phyloP scores from a whole-genome alignment of 1,139 yeast species.

The Pichia sp. region DNA sequence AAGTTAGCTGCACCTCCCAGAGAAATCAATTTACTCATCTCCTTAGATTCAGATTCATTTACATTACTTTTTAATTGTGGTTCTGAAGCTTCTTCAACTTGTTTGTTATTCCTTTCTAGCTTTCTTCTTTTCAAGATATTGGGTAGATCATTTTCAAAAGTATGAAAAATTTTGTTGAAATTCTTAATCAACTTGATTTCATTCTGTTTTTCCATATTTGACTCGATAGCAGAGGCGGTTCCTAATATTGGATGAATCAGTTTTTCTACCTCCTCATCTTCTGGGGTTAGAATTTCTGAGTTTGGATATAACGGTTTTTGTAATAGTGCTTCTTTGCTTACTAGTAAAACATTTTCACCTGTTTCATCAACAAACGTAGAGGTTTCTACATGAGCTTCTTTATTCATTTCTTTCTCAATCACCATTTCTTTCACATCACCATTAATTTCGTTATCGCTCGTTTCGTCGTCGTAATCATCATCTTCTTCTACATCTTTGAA shows the following conservation, averaged over 20 bases:
- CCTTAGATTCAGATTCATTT: conserved; percentile 18
- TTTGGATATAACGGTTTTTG: conserved; percentile 25
- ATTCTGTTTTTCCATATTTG: conserved; percentile 27
- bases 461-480: conserved; percentile 3
- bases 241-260: conserved; percentile 30
- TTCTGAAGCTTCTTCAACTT: conserved; percentile 40
- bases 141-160: conserved; percentile 76
- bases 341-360: conserved; percentile 5
- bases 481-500: neutral
- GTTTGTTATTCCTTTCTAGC: conserved; percentile 72
- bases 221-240: conserved; percentile 29
- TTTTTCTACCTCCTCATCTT: conserved; percentile 27
- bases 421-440: neutral
- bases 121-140: conserved; percentile 70
- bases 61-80: conserved; percentile 11
- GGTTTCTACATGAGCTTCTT: neutral
- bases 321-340: conserved; percentile 13
- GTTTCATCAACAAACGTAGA: too few relatives aligned
- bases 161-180: conserved; percentile 64
- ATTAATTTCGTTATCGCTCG: neutral
- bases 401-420: neutral
- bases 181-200: conserved; percentile 35
- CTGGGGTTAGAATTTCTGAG: conserved; percentile 18
- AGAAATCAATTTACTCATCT: conserved; percentile 34
- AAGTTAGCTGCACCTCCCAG: conserved; percentile 76